These are phyloP conservation scores for Globisporangium perplexum DNA, from an alignment of 352 stramenopile genomes.

Conservation along the genomic window DNA sequence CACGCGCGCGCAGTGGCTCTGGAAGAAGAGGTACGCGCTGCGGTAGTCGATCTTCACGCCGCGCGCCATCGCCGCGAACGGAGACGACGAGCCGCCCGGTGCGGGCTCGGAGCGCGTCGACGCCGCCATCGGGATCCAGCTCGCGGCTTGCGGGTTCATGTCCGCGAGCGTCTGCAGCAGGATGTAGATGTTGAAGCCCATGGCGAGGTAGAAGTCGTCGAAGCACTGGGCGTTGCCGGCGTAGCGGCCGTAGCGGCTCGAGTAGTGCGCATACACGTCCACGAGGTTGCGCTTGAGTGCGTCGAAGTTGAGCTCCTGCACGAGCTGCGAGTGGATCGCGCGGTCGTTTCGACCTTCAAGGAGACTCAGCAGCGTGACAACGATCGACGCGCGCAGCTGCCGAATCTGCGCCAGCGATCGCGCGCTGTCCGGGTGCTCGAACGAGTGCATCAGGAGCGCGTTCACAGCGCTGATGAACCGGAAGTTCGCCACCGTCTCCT, in stretches of 20 bases:
- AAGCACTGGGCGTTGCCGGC: conserved; percentile 55
- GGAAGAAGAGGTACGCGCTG: conserved; percentile 59
- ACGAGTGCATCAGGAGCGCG: conserved; percentile 52
- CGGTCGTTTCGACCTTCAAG: conserved; percentile 55
- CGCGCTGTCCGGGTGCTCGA: conserved; percentile 20
- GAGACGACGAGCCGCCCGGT: neutral
- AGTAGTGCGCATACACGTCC: conserved; percentile 50
- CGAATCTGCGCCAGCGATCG: conserved; percentile 16
- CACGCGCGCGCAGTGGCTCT: conserved; percentile 52
- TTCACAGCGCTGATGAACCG: conserved; percentile 76
- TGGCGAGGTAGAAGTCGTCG: conserved; percentile 56
- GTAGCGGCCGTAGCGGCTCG: conserved; percentile 30
- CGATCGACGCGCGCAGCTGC: conserved; percentile 41
- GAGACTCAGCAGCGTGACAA: conserved; percentile 57
- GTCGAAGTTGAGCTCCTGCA: conserved; percentile 73
- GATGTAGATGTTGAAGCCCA: conserved; percentile 80
- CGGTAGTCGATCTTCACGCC: conserved; percentile 22
- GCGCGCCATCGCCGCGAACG: conserved; percentile 3
- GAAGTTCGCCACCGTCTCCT: conserved; percentile 69
- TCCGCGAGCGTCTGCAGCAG: conserved; percentile 63
- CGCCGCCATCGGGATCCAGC: conserved; percentile 32
- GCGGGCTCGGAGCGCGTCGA: conserved; percentile 1
- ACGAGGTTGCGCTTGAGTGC: conserved; percentile 56
- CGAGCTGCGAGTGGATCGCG: conserved; percentile 53
- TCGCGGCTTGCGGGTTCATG: conserved; percentile 25